phyloP scores from a whole-genome alignment of 2,329 filamentous ascomycete species.

The Hypoxylon sp. region DNA sequence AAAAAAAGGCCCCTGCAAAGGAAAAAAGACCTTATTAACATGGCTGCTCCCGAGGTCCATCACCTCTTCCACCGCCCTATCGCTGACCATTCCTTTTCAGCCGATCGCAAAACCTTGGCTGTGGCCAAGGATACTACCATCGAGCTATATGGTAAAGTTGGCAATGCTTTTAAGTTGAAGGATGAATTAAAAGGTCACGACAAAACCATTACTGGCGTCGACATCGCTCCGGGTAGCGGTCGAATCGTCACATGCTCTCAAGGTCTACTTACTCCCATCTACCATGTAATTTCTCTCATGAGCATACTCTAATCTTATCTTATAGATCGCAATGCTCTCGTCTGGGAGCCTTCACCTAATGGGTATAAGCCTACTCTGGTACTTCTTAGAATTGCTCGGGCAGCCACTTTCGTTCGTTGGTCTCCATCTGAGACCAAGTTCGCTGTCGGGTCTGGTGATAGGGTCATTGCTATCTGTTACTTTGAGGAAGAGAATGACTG shows the following conservation, averaged over 20 bases:
- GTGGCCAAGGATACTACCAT: conserved; percentile 92
- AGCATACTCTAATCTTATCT: conserved; percentile 32
- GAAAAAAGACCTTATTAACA: conserved; percentile 70
- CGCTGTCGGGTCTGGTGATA: conserved; percentile 94
- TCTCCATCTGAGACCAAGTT: conserved; percentile 97
- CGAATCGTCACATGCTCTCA: conserved; percentile 98
- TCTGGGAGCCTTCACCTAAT: conserved; percentile 93
- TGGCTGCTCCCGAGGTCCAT: conserved; percentile 91
- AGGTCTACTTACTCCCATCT: conserved; percentile 65
- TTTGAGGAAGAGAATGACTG: conserved; percentile 99
- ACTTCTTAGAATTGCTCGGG: conserved; percentile 95
- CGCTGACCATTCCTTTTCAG: conserved; percentile 97
- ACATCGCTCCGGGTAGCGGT: conserved; percentile 91
- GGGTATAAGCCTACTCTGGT: conserved; percentile 98
- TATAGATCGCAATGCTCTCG: conserved; percentile 93
- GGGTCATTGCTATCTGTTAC: conserved; percentile 96
- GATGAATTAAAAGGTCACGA: conserved; percentile 97
- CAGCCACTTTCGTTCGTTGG: conserved; percentile 97
- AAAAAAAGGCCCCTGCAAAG: neutral
- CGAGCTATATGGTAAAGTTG: conserved; percentile 85
- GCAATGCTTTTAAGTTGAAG: conserved; percentile 83
- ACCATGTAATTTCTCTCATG: conserved; percentile 21
- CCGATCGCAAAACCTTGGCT: conserved; percentile 88
- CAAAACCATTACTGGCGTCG: conserved; percentile 95
- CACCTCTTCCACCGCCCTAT: conserved; percentile 98